A percentile compares a stretch with the other conserved stretches of the same genome.
phyloP scores from a whole-genome alignment of 306 rosid species.

The Vicia villosa region DNA sequence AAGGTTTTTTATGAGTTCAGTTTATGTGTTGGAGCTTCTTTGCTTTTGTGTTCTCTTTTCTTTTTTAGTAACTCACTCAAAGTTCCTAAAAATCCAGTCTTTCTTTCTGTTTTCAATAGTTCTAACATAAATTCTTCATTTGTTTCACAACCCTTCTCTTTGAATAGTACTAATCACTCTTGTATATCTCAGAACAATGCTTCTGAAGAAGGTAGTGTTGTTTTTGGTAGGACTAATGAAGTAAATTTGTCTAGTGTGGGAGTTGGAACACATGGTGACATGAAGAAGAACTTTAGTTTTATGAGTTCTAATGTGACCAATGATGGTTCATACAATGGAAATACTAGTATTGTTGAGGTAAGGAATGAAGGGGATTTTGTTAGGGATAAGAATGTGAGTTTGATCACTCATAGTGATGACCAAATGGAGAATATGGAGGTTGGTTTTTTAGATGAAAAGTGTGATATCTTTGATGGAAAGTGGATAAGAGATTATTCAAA shows the following conservation, averaged over 20 bases:
- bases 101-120: slow-evolving; percentile 38
- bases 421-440: slow-evolving; percentile 20
- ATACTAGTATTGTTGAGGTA: not conserved
- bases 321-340: slow-evolving; percentile 10
- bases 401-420: slow-evolving; percentile 5
- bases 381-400: slow-evolving; percentile 28
- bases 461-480: slow-evolving; percentile 75
- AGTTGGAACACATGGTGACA: not conserved
- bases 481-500: slow-evolving; percentile 83
- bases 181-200: not conserved
- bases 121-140: slow-evolving; percentile 40
- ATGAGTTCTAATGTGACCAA: not conserved
- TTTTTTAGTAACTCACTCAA: slow-evolving; percentile 42
- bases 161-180: slow-evolving; percentile 25
- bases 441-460: slow-evolving; percentile 45
- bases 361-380: slow-evolving; percentile 23
- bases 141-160: slow-evolving; percentile 38
- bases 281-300: slow-evolving; percentile 31
- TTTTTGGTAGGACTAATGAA: slow-evolving; percentile 10
- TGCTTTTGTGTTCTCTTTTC: slow-evolving; percentile 47
- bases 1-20: slow-evolving; percentile 67
- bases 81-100: slow-evolving; percentile 40
- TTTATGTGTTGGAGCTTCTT: slow-evolving; percentile 59
- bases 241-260: slow-evolving; percentile 34
- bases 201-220: slow-evolving; percentile 23